A percentile compares a stretch with the other conserved stretches of the same genome.
phyloP scores from a whole-genome alignment of 306 rosid genomes.

The Vachellia collinsii region DNA sequence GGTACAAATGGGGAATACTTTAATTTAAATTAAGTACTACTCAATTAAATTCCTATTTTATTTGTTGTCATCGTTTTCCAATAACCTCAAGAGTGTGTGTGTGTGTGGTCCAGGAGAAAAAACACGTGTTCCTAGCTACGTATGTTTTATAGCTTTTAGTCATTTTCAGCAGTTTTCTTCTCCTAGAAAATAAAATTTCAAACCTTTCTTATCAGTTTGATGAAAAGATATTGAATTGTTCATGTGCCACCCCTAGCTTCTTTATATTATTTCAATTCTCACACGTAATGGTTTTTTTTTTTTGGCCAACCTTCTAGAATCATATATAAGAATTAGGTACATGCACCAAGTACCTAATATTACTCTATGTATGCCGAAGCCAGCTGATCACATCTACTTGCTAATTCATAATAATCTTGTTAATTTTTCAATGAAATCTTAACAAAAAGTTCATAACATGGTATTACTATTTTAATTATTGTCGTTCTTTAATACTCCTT shows the following conservation, averaged over 20 bases:
- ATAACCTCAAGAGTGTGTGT: neutral
- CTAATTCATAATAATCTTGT: too few relatives aligned
- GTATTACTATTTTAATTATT: too few relatives aligned
- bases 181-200: neutral
- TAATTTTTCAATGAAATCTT: too few relatives aligned
- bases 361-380: too few relatives aligned
- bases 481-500: too few relatives aligned
- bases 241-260: neutral
- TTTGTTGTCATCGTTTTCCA: neutral
- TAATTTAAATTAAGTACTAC: neutral
- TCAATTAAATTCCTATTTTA: neutral
- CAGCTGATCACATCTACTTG: too few relatives aligned
- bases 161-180: neutral
- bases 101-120: too few relatives aligned
- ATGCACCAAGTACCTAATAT: too few relatives aligned
- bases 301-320: too few relatives aligned
- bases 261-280: neutral
- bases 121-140: too few relatives aligned
- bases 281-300: neutral
- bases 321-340: too few relatives aligned
- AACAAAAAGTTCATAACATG: too few relatives aligned
- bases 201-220: constrained; percentile 25
- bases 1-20: neutral
- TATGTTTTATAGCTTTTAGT: neutral
- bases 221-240: neutral